These are phyloP conservation scores for Candida frijolesensis DNA, from an alignment of 1,139 yeast genomes.

Conservation along the genomic window DNA sequence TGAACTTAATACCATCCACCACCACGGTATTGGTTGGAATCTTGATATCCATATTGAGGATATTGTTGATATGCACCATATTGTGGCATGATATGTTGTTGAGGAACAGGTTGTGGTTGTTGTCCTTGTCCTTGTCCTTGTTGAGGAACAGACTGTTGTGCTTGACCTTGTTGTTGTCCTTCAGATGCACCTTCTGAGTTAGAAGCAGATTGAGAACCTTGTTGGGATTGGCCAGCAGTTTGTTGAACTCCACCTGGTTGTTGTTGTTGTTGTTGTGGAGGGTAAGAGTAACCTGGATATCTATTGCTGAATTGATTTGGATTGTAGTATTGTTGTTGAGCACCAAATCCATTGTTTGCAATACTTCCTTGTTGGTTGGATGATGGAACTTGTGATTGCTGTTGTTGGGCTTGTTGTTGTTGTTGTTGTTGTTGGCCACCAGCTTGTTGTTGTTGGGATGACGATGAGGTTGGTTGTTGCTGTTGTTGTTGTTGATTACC, in stretches of 20 bases:
- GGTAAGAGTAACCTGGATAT: conserved; percentile 42
- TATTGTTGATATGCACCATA: conserved; percentile 52
- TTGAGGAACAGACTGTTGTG: conserved; percentile 19
- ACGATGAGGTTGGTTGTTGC: conserved; percentile 2
- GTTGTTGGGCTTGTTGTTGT: conserved; percentile 9
- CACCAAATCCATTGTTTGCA: conserved; percentile 19
- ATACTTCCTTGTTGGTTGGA: conserved; percentile 16
- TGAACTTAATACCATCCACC: conserved; percentile 35
- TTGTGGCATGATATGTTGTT: conserved; percentile 44
- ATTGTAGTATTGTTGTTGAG: conserved; percentile 31
- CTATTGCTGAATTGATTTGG: conserved; percentile 41
- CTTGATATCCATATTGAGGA: conserved; percentile 55
- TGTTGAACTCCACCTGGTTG: conserved; percentile 19
- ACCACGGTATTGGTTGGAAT: conserved; percentile 43
- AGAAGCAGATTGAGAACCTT: conserved; percentile 11
- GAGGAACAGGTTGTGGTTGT: conserved; percentile 32
- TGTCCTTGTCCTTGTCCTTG: conserved; percentile 24
- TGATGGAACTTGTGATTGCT: conserved; percentile 6
- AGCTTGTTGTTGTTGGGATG: conserved; percentile 17
- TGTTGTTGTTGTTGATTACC: conserved; percentile 11
- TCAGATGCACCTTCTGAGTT: conserved; percentile 7
- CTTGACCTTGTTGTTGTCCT: conserved; percentile 17
- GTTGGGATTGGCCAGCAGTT: conserved; percentile 12
- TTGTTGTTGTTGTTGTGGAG: conserved; percentile 27
- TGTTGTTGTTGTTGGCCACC: conserved; percentile 12